Percentiles rank a stretch among this genome's conserved stretches.
Evolutionary conservation across 2,329 filamentous ascomycete genomes (phyloP).

Genomic region (Rutstroemia sydowiana): DNA sequence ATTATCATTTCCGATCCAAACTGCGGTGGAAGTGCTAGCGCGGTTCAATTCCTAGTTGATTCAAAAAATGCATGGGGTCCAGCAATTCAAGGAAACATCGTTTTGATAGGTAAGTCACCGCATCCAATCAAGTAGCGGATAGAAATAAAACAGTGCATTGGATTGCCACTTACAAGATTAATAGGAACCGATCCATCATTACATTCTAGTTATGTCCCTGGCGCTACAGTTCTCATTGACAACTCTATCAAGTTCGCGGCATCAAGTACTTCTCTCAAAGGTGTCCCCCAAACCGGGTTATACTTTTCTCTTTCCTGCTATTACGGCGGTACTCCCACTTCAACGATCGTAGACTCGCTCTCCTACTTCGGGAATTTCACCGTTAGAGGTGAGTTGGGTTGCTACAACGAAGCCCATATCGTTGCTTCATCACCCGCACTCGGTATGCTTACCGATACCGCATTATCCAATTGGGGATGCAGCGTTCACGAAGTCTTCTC

Average conservation of each 20-base stretch:
- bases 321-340: constrained; percentile 29
- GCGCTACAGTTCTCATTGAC: constrained; percentile 33
- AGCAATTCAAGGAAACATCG: constrained; percentile 35
- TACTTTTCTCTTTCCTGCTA: constrained; percentile 39
- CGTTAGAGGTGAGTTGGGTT: constrained; percentile 34
- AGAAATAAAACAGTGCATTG: no score
- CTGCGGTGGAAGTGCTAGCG: constrained; percentile 26
- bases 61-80: constrained; percentile 35
- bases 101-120: constrained; percentile 35
- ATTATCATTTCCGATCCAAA: constrained; percentile 37
- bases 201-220: constrained; percentile 17
- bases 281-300: constrained; percentile 29
- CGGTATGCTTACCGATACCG: constrained; percentile 30
- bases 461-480: constrained; percentile 37
- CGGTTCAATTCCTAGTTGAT: constrained; percentile 33
- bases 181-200: constrained; percentile 29
- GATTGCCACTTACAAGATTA: no score
- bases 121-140: no score
- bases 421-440: constrained; percentile 33
- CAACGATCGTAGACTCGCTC: constrained; percentile 24
- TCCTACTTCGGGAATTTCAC: constrained; percentile 34
- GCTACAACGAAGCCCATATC: constrained; percentile 36
- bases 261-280: constrained; percentile 19
- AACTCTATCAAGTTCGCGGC: constrained; percentile 34
- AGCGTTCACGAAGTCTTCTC: constrained; percentile 37